These are phyloP conservation scores for Periconia digitata DNA, from an alignment of 2,329 filamentous ascomycete genomes.

Conservation along the genomic window DNA sequence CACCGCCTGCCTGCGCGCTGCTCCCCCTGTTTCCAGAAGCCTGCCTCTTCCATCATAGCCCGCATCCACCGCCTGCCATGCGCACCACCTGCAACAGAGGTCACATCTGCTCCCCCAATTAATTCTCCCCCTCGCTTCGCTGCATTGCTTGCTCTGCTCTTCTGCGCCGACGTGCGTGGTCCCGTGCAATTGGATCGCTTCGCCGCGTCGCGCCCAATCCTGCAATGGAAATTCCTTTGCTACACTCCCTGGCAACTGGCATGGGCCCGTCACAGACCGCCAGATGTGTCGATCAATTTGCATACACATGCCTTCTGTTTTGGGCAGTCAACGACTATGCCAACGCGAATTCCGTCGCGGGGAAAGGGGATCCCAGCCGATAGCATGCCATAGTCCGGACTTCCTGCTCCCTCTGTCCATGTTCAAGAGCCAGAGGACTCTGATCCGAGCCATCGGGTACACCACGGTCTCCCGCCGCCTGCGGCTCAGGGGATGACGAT, in stretches of 20 bases:
- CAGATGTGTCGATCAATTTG: not conserved
- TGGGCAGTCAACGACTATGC: not conserved
- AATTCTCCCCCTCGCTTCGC: not conserved
- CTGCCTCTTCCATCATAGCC: constrained; percentile 35
- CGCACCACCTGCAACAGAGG: not conserved
- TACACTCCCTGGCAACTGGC: not conserved
- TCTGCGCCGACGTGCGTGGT: not conserved
- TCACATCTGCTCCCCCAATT: not conserved
- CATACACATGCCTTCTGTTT: not conserved
- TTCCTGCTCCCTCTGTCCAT: not conserved
- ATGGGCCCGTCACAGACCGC: not conserved
- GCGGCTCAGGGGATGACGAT: not conserved
- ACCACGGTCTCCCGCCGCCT: constrained; percentile 1
- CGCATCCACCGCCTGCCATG: too few species aligned
- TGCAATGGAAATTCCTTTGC: not conserved
- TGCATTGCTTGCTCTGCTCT: not conserved
- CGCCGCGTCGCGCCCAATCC: not conserved
- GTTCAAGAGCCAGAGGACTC: not conserved
- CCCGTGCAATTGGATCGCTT: constrained; percentile 1
- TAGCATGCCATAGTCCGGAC: not conserved
- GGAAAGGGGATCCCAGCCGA: not conserved
- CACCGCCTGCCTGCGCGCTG: constrained; percentile 14
- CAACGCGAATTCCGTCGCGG: not conserved
- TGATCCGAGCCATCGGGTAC: not conserved
- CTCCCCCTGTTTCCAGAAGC: constrained; percentile 40